Evolutionary conservation across 768 basidiomycete genomes (phyloP).

Genomic region (Cystobasidium tubakii): DNA sequence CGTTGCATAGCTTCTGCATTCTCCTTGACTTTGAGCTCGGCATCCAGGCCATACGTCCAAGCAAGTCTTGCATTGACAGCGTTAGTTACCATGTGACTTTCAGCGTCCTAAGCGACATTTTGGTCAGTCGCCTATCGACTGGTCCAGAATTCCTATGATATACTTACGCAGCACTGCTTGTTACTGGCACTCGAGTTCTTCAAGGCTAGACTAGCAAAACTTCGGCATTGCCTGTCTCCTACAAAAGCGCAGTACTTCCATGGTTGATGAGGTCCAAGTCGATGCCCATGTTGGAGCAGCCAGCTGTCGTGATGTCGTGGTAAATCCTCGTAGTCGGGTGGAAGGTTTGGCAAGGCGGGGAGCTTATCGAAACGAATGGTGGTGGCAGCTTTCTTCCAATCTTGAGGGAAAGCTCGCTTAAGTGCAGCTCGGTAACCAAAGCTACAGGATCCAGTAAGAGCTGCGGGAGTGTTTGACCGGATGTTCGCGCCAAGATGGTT

Average conservation of each 20-base stretch:
- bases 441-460: not conserved
- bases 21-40: not conserved
- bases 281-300: not conserved
- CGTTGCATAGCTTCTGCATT: not conserved
- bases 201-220: not conserved
- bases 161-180: not conserved
- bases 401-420: not conserved
- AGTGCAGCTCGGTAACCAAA: not conserved
- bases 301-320: not conserved
- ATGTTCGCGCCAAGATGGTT: no score
- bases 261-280: not conserved
- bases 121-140: no score
- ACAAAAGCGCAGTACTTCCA: not conserved
- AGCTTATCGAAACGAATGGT: not conserved
- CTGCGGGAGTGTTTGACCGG: not conserved
- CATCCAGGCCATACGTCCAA: not conserved
- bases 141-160: no score
- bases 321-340: not conserved
- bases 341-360: not conserved
- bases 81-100: not conserved
- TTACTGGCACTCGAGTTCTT: not conserved
- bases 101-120: not conserved
- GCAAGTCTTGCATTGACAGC: constrained; percentile 1
- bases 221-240: not conserved
- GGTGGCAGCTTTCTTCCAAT: not conserved